Conservation (phyloP, 768 basidiomycete species). For the Cyclocybe cylindracea region DNA sequence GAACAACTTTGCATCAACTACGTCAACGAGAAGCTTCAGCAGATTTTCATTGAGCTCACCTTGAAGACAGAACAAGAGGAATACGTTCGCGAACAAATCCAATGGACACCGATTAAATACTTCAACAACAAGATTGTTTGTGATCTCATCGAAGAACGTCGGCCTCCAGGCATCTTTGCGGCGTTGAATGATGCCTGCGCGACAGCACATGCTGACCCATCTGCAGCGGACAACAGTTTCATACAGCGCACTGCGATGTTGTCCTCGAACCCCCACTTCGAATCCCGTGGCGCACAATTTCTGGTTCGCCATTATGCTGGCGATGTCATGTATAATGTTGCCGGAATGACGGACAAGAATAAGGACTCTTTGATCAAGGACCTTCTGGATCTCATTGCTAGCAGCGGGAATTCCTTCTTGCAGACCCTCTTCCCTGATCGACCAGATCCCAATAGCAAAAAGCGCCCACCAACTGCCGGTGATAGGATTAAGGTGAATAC, state of each 20-base stretch:
- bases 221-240: slow-evolving; percentile 96
- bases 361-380: slow-evolving; percentile 97
- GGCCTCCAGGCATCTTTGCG: slow-evolving; percentile 96
- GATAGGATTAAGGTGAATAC: slow-evolving; percentile 88
- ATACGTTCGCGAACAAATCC: slow-evolving; percentile 97
- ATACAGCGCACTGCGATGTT: slow-evolving; percentile 85
- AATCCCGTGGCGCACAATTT: slow-evolving; percentile 92
- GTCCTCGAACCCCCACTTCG: slow-evolving; percentile 89
- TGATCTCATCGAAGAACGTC: slow-evolving; percentile 94
- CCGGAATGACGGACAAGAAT: slow-evolving; percentile 99
- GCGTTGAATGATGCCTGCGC: slow-evolving; percentile 99
- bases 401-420: slow-evolving; percentile 82
- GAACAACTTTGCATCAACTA: slow-evolving; percentile 99
- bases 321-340: slow-evolving; percentile 96
- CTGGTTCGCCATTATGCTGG: slow-evolving; percentile 96
- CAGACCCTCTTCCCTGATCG: slow-evolving; percentile 91
- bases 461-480: slow-evolving; percentile 95
- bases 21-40: slow-evolving; percentile 99
- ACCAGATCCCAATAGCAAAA: slow-evolving; percentile 96
- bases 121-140: slow-evolving; percentile 99
- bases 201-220: slow-evolving; percentile 95
- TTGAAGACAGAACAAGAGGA: slow-evolving; percentile 99
- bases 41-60: slow-evolving; percentile 98
- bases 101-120: slow-evolving; percentile 99
- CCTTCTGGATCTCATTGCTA: slow-evolving; percentile 83